phyloP scores from a whole-genome alignment of 495 filamentous ascomycete species.

The Poronia punctata region DNA sequence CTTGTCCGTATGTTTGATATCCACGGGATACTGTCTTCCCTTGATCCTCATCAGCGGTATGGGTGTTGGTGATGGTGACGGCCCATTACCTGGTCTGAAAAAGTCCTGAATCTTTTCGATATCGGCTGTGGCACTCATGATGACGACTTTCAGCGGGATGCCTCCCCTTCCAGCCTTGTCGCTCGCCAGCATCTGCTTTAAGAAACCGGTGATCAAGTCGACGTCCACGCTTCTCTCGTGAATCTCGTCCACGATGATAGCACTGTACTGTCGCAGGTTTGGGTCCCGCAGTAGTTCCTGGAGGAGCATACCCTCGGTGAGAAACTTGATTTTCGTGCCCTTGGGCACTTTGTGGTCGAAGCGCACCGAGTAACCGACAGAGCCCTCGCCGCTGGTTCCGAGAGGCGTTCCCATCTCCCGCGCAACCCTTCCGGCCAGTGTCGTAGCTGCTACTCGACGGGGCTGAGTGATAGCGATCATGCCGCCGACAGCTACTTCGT shows the following conservation, averaged over 20 bases:
- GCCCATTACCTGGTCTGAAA: conserved; percentile 43
- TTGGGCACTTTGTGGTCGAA: conserved; percentile 77
- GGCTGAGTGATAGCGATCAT: conserved; percentile 96
- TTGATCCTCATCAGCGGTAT: conserved; percentile 64
- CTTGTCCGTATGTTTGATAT: conserved; percentile 65
- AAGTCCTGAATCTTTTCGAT: conserved; percentile 69
- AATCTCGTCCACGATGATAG: conserved; percentile 90
- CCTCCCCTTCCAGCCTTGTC: conserved; percentile 56
- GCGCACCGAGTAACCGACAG: conserved; percentile 86
- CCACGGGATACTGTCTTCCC: conserved; percentile 83
- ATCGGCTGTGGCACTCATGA: conserved; percentile 97
- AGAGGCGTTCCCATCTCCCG: conserved; percentile 84
- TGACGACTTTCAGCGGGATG: conserved; percentile 73
- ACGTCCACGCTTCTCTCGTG: conserved; percentile 97
- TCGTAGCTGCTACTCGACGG: conserved; percentile 88
- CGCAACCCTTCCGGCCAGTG: conserved; percentile 81
- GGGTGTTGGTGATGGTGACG: background rate
- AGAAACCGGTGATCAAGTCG: conserved; percentile 80
- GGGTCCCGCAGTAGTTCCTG: conserved; percentile 91
- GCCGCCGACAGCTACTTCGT: conserved; percentile 60
- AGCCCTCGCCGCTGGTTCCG: conserved; percentile 40
- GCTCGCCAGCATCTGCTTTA: conserved; percentile 63
- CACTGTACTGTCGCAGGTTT: conserved; percentile 74
- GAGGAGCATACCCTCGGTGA: conserved; percentile 95
- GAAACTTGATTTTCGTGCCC: conserved; percentile 75